These are phyloP conservation scores for Oryza glaberrima DNA, from an alignment of 176 grass and related monocot species.

Conservation along the genomic window DNA sequence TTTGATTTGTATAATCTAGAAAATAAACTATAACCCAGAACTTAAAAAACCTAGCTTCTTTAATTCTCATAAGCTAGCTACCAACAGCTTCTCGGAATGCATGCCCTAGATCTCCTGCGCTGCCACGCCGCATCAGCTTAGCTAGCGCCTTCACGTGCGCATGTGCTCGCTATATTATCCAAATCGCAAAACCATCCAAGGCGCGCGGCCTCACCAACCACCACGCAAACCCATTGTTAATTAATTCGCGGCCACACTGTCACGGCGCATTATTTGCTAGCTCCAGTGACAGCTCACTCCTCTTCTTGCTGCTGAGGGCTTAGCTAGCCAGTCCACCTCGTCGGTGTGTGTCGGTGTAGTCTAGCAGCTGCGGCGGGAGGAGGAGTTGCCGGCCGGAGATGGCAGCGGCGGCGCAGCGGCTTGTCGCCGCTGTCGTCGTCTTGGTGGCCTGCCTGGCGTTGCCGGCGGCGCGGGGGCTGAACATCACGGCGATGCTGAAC, in stretches of 20 bases:
- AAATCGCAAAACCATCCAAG: not conserved
- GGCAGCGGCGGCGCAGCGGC: slow-evolving; percentile 10
- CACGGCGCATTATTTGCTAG: not conserved
- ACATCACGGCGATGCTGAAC: slow-evolving; percentile 82
- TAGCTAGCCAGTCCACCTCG: not conserved
- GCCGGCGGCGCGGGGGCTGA: slow-evolving; percentile 45
- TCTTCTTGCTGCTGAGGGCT: not conserved
- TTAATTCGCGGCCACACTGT: slow-evolving; percentile 11
- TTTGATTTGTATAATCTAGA: no score
- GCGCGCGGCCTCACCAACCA: not conserved
- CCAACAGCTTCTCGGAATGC: no score
- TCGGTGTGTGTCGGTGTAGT: not conserved
- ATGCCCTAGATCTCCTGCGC: no score
- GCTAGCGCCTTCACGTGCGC: slow-evolving; percentile 17
- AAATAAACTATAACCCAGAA: no score
- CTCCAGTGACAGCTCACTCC: slow-evolving; percentile 6
- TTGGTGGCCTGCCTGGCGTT: slow-evolving; percentile 34
- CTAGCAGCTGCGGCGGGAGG: not conserved
- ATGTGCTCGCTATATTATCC: not conserved
- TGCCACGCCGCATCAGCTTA: not conserved
- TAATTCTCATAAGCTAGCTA: no score
- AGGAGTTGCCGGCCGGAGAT: slow-evolving; percentile 1
- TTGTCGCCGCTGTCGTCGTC: not conserved
- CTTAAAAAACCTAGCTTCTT: no score
- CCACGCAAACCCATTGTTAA: slow-evolving; percentile 27